A percentile compares a stretch with the other conserved stretches of the same genome.
These are phyloP conservation scores for Eustoma russellianum DNA, from an alignment of 257 asterid genomes.

Conservation along the genomic window DNA sequence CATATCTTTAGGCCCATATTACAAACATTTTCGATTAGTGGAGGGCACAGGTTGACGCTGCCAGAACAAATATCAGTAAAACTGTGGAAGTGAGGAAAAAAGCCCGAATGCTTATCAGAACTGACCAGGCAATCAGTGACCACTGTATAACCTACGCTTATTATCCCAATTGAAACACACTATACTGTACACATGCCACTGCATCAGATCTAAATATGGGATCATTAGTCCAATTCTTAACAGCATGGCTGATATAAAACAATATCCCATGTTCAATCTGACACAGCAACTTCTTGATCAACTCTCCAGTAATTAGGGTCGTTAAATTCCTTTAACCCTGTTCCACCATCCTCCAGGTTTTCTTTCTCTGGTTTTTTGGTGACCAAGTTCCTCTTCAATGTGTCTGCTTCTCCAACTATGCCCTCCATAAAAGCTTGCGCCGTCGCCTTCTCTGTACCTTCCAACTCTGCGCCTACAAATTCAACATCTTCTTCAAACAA, in stretches of 20 bases:
- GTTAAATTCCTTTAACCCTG: conserved; percentile 64
- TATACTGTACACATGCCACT: conserved; percentile 14
- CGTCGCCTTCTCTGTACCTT: conserved; percentile 71
- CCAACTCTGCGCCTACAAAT: conserved; percentile 89
- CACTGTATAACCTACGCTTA: conserved; percentile 21
- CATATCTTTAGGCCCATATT: conserved; percentile 2
- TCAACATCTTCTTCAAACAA: conserved; percentile 93
- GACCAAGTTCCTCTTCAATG: conserved; percentile 40
- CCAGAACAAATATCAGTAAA: not conserved
- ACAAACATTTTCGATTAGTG: conserved; percentile 1
- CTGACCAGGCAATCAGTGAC: conserved; percentile 15
- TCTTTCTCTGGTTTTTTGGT: conserved; percentile 47
- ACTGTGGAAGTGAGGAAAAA: not conserved
- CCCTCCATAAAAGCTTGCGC: conserved; percentile 92
- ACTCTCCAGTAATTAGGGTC: conserved; percentile 93
- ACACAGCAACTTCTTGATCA: conserved; percentile 75
- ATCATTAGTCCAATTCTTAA: conserved; percentile 7
- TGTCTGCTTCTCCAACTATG: conserved; percentile 85
- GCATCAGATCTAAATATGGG: conserved; percentile 9
- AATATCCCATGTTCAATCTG: not conserved
- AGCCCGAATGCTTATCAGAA: not conserved
- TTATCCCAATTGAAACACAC: conserved; percentile 22
- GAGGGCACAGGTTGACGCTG: conserved; percentile 1
- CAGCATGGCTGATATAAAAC: too few relatives aligned
- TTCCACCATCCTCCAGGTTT: conserved; percentile 41